A percentile compares a stretch with the other conserved stretches of the same genome.
phyloP scores from a whole-genome alignment of 257 asterid genomes.

The Apocynum venetum region DNA sequence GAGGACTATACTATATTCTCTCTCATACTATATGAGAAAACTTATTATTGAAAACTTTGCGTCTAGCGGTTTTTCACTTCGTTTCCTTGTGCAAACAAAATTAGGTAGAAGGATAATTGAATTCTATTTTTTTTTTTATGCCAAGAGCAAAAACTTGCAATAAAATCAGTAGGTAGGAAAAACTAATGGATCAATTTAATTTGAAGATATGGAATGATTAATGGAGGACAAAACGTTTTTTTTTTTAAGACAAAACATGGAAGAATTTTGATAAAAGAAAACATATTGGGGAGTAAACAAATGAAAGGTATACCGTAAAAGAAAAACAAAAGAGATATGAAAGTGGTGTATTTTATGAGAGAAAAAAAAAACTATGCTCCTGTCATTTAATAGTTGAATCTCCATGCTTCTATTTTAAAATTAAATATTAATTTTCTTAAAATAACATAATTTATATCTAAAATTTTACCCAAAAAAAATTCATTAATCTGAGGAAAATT shows the following conservation, averaged over 20 bases:
- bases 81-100: background rate
- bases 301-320: no score
- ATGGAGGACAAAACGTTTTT: background rate
- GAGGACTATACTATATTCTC: background rate
- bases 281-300: background rate
- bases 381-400: no score
- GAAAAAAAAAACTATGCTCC: no score
- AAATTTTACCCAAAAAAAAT: no score
- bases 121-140: no score
- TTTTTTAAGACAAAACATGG: no score
- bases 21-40: background rate
- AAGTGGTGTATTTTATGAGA: no score
- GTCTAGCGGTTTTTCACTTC: background rate
- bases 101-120: background rate
- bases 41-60: background rate
- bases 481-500: no score
- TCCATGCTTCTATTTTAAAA: no score
- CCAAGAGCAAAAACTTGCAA: background rate
- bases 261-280: background rate
- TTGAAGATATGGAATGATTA: background rate
- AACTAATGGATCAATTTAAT: background rate
- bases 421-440: no score
- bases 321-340: no score
- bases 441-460: no score
- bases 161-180: background rate